Base-by-base conservation (phyloP, 371 early-diverging fungal genomes). In the Mortierella sp. region DNA sequence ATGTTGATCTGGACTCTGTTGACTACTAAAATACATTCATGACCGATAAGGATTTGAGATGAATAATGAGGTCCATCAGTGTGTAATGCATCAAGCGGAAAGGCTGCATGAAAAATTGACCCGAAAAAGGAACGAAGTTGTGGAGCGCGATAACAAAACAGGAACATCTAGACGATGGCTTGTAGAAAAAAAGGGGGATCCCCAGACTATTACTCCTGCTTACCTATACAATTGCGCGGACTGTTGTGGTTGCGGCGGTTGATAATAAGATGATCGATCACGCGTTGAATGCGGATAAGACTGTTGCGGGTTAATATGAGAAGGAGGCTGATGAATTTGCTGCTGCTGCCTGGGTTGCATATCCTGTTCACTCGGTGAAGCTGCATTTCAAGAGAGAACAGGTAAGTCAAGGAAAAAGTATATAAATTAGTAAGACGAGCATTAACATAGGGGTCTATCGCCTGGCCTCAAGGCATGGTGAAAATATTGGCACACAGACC, bases 231-330 rank as follows among this genome's bases (percentile, higher is more conserved):
- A 19, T 32, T 63, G 56, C 41, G 41, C 23, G 17, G 46, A 27
- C 30, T 30, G 48, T 14, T 55, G 63, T 17, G 63, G 28, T 6
- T 41, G 42, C 39, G 54, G 50, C 48, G 63, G 47, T 11, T 54
- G 64, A 15, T 51, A 62, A 28, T 51, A 53, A 11, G 62, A 52
- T 17, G 51, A 26, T 15, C 60, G 60, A 59, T 59, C 60, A 26
- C 39, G 30, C 14, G 41, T 30, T 32, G 37, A 34, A 4, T 34
- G 37, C 4, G 50, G 39, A 32, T 37, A 30, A 31, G 61, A 44
- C 31, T 89, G 78, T 83, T 48, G 59, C 7, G 37, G 17, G n/a
- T 59, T 37, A 15, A 32, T 15, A 26, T 59, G 59, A 30, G 44
- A 50, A n/a, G 48, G 59, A 2, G 50, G 11, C 31, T 24, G 59